Percentiles rank a stretch among this genome's conserved stretches.
Conservation (phyloP, 768 basidiomycete species). For the Tricholoma bakamatsutake region DNA sequence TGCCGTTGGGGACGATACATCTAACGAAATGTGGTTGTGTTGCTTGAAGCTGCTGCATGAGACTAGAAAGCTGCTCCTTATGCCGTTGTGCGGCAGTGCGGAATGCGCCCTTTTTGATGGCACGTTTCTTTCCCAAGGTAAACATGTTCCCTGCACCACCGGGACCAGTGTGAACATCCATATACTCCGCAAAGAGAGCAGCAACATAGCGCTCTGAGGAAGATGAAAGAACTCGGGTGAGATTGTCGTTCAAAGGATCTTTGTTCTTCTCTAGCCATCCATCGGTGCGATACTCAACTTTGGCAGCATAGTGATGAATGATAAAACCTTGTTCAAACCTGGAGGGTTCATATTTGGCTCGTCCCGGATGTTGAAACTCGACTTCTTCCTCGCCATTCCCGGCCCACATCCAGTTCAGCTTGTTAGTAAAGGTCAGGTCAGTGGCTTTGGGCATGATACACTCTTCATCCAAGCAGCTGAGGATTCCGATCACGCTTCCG, state of each 20-base stretch:
- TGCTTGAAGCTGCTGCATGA: slow-evolving; percentile 86
- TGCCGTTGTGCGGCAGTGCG: slow-evolving; percentile 93
- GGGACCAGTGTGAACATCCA: slow-evolving; percentile 35
- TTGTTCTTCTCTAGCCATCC: slow-evolving; percentile 99
- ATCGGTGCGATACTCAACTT: slow-evolving; percentile 92
- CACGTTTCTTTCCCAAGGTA: slow-evolving; percentile 59
- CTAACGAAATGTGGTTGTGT: slow-evolving; percentile 98
- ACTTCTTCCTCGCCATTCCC: slow-evolving; percentile 37
- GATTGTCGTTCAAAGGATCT: slow-evolving; percentile 94
- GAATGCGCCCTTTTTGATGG: slow-evolving; percentile 93
- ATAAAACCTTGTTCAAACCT: slow-evolving; percentile 94
- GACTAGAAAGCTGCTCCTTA: slow-evolving; percentile 87
- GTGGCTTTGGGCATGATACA: slow-evolving; percentile 99
- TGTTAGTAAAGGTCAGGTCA: slow-evolving; percentile 91
- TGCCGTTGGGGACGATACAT: slow-evolving; percentile 92
- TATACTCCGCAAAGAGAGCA: slow-evolving; percentile 77
- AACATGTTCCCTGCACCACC: slow-evolving; percentile 33
- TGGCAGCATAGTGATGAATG: slow-evolving; percentile 93
- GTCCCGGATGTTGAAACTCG: slow-evolving; percentile 63
- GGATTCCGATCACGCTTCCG: slow-evolving; percentile 76
- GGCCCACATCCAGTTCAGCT: slow-evolving; percentile 78
- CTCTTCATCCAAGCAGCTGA: slow-evolving; percentile 93
- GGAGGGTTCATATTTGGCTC: slow-evolving; percentile 78
- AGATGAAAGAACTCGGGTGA: slow-evolving; percentile 79
- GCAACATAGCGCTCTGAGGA: slow-evolving; percentile 83